A percentile compares a stretch with the other conserved stretches of the same genome.
These are phyloP conservation scores for Venturiaceae sp. DNA, from an alignment of 2,329 filamentous ascomycete species.

Conservation along the genomic window DNA sequence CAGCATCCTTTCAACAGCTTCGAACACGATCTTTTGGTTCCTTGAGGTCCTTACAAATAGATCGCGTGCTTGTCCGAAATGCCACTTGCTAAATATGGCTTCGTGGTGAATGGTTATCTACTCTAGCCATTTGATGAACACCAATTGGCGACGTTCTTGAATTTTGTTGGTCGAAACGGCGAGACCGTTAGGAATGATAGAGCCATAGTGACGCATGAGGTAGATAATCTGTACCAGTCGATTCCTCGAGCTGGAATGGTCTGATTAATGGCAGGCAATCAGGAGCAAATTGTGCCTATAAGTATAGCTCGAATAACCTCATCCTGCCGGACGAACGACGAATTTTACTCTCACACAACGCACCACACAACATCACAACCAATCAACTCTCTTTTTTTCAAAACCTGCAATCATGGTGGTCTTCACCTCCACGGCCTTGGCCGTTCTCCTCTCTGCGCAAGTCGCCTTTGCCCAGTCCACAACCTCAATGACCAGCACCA, in stretches of 20 bases:
- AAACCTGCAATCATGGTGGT: background rate
- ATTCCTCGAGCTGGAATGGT: background rate
- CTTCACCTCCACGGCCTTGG: background rate
- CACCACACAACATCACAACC: background rate
- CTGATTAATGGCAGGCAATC: background rate
- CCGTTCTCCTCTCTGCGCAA: background rate
- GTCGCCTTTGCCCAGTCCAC: background rate
- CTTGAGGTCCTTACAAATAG: no score
- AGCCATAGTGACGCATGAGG: background rate
- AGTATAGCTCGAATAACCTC: background rate
- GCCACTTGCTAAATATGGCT: background rate
- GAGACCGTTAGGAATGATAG: background rate
- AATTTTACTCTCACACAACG: background rate
- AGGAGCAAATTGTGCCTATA: background rate
- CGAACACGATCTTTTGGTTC: background rate
- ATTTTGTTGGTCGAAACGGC: background rate
- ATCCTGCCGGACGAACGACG: background rate
- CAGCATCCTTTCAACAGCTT: background rate
- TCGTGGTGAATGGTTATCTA: background rate
- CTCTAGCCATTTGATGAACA: background rate
- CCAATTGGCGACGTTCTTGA: background rate
- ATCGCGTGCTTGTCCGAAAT: no score
- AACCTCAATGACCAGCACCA: background rate
- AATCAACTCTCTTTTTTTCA: no score
- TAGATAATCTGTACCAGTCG: background rate